Evolutionary conservation across 1,139 yeast species (phyloP), one percentile per base, ranked within the genome.

Genomic region (Candida glucosophila): DNA sequence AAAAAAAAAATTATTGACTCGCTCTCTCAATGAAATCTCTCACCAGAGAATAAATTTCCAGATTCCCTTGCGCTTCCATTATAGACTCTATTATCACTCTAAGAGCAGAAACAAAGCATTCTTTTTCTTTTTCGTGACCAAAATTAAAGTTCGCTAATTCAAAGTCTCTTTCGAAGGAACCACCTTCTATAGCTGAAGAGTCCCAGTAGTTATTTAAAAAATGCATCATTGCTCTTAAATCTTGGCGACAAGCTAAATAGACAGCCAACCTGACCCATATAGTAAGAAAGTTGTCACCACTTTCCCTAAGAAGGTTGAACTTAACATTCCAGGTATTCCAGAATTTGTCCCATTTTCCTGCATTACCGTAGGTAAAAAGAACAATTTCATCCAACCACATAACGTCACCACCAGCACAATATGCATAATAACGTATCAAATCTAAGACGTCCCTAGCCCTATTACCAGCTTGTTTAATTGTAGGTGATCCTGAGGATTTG

Each of bases 331-430:
- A 62, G 25, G 55, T 48, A n/a, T 35, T 35, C 70, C 70, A 64
- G 39, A 63, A 64, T 22, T 41, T 39, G 3, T 33, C 31, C 68
- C 68, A 62, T 17, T 54, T 42, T 3, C 55, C 54, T n/a, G 62
- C 48, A 32, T 58, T 60, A 2, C 69, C 71, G 29, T 53, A 59
- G 2, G 60, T 50, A 31, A 50, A 49, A 24, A 63, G 47, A 10
- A 56, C 40, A 13, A 58, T 40, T 31, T 63, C 69, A 23, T 49
- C 44, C 6, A 21, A 35, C 24, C 3, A 24, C 14, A 12, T 25
- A 38, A 6, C 12, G 11, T 30, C 22, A 11, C 33, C 28, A 3
- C 30, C 32, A 5, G 32, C 17, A 5, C 23, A 24, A n/a, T 32
- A 31, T 25, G 41, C 37, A 30, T 47, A 41, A 29, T 43, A 38